A percentile compares a stretch with the other conserved stretches of the same genome.
Evolutionary conservation across 768 basidiomycete genomes (phyloP).

Genomic region (Sporobolomyces pararoseus): DNA sequence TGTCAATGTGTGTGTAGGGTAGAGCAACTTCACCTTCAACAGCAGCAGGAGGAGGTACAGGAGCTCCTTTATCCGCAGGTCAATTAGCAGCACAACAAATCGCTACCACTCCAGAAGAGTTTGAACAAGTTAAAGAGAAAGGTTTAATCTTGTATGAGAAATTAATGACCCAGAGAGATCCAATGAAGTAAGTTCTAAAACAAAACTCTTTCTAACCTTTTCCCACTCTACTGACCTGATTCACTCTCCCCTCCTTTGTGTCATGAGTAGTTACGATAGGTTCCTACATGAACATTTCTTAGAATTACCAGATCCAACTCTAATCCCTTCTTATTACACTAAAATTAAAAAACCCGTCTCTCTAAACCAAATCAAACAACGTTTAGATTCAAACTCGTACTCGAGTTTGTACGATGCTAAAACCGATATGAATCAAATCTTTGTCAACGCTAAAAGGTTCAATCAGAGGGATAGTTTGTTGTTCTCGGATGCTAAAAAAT

Average conservation of each 20-base stretch:
- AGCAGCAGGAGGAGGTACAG: no score
- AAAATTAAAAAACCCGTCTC: conserved; percentile 44
- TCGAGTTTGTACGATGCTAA: conserved; percentile 34
- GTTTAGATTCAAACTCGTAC: conserved; percentile 26
- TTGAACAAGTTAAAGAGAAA: conserved; percentile 9
- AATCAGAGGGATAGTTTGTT: conserved; percentile 41
- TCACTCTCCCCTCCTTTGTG: no score
- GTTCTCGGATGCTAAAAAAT: conserved; percentile 42
- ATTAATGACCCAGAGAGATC: conserved; percentile 8
- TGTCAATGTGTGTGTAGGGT: no score
- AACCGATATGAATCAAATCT: conserved; percentile 39
- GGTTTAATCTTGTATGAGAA: conserved; percentile 27
- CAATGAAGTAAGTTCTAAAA: neutral
- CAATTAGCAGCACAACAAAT: no score
- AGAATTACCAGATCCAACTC: conserved; percentile 29
- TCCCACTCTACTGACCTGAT: no score
- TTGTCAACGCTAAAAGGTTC: conserved; percentile 45
- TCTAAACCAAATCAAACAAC: conserved; percentile 34
- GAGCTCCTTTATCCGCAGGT: no score
- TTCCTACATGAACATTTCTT: conserved; percentile 28
- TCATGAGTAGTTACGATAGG: no score
- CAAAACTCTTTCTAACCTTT: no score
- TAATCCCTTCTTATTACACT: conserved; percentile 42
- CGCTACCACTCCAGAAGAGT: conserved; percentile 14
- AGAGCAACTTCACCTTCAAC: no score